These are phyloP conservation scores for Avena atlantica DNA, from an alignment of 176 grass and related monocot genomes.

Conservation along the genomic window DNA sequence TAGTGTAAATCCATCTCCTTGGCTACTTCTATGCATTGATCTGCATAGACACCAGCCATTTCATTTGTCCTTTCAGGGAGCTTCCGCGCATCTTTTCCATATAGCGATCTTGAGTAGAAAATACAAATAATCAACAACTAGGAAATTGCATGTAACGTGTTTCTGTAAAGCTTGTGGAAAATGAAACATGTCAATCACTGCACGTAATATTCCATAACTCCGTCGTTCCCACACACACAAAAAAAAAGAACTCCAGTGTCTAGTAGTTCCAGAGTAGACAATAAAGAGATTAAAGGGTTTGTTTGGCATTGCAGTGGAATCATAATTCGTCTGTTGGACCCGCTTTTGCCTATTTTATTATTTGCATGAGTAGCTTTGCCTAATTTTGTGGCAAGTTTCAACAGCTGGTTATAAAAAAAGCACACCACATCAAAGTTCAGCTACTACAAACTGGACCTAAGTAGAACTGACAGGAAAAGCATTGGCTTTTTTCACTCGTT, in stretches of 20 bases:
- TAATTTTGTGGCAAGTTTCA: background rate
- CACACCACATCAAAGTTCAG: background rate
- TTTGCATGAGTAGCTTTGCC: too few relatives aligned
- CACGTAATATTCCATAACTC: background rate
- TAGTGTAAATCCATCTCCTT: slow-evolving; percentile 71
- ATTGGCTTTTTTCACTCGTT: background rate
- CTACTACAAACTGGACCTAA: background rate
- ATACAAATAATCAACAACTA: background rate
- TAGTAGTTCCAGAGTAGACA: too few relatives aligned
- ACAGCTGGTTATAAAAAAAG: background rate
- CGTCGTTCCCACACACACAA: background rate
- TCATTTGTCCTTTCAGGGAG: slow-evolving; percentile 94
- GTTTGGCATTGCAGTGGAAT: too few relatives aligned
- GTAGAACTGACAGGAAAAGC: background rate
- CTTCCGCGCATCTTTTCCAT: slow-evolving; percentile 64
- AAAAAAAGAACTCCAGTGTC: background rate
- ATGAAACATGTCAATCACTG: background rate
- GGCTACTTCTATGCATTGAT: slow-evolving; percentile 74
- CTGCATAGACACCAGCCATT: slow-evolving; percentile 77
- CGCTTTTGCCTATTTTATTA: too few relatives aligned
- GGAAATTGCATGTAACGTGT: background rate
- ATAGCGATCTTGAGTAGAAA: slow-evolving; percentile 55
- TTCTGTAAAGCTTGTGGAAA: background rate
- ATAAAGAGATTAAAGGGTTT: too few relatives aligned
- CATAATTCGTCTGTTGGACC: too few relatives aligned